phyloP scores from a whole-genome alignment of 208 protist species.

The Trypanosoma conorhini region DNA sequence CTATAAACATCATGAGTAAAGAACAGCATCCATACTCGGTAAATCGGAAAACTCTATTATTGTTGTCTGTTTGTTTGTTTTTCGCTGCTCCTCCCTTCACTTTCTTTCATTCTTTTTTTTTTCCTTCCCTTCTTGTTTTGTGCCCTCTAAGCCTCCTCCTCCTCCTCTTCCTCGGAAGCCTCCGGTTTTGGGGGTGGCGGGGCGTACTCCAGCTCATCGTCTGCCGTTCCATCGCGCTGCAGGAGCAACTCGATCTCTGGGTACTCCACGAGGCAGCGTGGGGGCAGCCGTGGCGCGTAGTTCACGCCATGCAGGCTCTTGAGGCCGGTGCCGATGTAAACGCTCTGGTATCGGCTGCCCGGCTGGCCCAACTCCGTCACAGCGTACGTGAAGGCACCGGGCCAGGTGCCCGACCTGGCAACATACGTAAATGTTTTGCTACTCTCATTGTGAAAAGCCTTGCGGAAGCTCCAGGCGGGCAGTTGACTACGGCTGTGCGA shows the following conservation, averaged over 20 bases:
- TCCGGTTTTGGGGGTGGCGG: conserved; percentile 61
- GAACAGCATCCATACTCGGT: conserved; percentile 5
- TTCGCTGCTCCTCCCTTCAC: neutral
- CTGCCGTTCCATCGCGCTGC: conserved; percentile 81
- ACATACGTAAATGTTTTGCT: conserved; percentile 67
- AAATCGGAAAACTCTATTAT: neutral
- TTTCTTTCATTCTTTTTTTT: neutral
- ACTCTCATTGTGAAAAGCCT: conserved; percentile 78
- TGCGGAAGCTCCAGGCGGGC: conserved; percentile 86
- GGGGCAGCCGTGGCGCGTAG: conserved; percentile 76
- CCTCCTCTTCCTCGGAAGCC: conserved; percentile 58
- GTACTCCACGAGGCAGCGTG: conserved; percentile 72
- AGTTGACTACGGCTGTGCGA: conserved; percentile 78
- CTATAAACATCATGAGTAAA: neutral
- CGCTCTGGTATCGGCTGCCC: conserved; percentile 67
- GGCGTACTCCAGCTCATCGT: conserved; percentile 89
- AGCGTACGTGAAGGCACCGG: conserved; percentile 84
- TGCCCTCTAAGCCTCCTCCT: conserved; percentile 47
- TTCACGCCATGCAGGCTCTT: conserved; percentile 68
- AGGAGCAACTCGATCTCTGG: conserved; percentile 65
- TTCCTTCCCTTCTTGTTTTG: neutral
- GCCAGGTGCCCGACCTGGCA: conserved; percentile 83
- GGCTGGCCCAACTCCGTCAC: conserved; percentile 62
- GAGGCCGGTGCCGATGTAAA: conserved; percentile 87
- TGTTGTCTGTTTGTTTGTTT: neutral